A percentile compares a stretch with the other conserved stretches of the same genome.
These are phyloP conservation scores for Fusarium luffae DNA, from an alignment of 2,329 filamentous ascomycete species.

Conservation along the genomic window DNA sequence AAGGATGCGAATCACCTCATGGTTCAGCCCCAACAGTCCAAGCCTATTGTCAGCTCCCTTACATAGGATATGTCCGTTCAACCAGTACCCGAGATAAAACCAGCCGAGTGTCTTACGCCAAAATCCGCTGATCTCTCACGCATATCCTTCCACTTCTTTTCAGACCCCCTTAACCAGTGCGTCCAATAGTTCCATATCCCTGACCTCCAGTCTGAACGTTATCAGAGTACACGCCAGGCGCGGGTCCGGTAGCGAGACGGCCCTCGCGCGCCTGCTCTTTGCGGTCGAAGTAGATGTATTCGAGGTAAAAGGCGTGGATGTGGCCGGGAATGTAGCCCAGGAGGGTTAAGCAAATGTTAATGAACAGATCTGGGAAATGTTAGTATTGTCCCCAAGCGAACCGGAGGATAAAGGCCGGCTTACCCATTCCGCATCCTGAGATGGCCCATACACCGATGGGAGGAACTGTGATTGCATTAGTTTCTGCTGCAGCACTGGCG, in stretches of 20 bases:
- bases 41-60: not conserved
- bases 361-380: slow-evolving; percentile 63
- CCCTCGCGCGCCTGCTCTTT: slow-evolving; percentile 71
- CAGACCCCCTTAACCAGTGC: slow-evolving; percentile 37
- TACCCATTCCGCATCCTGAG: slow-evolving; percentile 70
- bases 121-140: not conserved
- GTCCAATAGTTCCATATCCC: slow-evolving; percentile 66
- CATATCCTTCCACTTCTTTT: not conserved
- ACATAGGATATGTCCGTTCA: not conserved
- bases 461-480: slow-evolving; percentile 64
- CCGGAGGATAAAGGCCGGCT: slow-evolving; percentile 33
- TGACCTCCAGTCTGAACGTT: slow-evolving; percentile 78
- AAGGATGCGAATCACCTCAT: not conserved
- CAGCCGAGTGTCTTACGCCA: not conserved
- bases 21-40: not conserved
- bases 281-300: slow-evolving; percentile 85
- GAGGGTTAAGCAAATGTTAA: slow-evolving; percentile 75
- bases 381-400: slow-evolving; percentile 1
- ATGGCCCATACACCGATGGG: slow-evolving; percentile 73
- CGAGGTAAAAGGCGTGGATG: slow-evolving; percentile 82
- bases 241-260: slow-evolving; percentile 62
- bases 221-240: slow-evolving; percentile 78
- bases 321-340: slow-evolving; percentile 82
- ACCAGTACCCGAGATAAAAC: not conserved
- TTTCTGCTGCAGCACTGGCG: not conserved